These are phyloP conservation scores for Mycena vitilis DNA, from an alignment of 768 basidiomycete species.

Conservation along the genomic window DNA sequence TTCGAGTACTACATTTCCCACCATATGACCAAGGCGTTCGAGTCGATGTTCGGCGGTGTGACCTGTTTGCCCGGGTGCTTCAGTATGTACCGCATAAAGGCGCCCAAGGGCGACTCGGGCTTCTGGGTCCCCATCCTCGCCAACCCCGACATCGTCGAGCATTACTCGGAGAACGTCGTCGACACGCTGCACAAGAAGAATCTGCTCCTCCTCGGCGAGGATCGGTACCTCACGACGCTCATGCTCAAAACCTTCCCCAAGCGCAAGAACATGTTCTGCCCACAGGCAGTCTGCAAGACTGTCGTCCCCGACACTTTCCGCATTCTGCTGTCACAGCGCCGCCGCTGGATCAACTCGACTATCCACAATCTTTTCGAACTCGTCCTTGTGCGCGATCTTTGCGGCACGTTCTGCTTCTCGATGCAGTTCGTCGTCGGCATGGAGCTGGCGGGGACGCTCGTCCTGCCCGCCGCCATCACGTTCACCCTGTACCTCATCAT, in stretches of 20 bases:
- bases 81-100: constrained; percentile 99
- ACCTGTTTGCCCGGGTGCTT: constrained; percentile 99
- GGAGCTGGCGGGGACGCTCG: constrained; percentile 96
- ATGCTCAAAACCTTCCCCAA: constrained; percentile 99
- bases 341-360: constrained; percentile 99
- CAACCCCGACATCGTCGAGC: constrained; percentile 98
- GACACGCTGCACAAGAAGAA: constrained; percentile 99
- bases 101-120: constrained; percentile 94
- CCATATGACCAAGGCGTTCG: constrained; percentile 98
- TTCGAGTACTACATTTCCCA: constrained; percentile 99
- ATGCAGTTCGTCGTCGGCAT: constrained; percentile 99
- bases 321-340: constrained; percentile 93
- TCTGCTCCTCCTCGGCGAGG: constrained; percentile 94
- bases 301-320: constrained; percentile 97
- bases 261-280: constrained; percentile 98
- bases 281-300: constrained; percentile 99
- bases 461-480: constrained; percentile 95
- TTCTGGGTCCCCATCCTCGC: constrained; percentile 99
- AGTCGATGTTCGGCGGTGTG: constrained; percentile 99
- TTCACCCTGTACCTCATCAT: constrained; percentile 97
- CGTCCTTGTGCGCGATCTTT: constrained; percentile 95
- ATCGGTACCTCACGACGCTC: constrained; percentile 98
- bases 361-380: constrained; percentile 98
- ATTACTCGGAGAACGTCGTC: constrained; percentile 99
- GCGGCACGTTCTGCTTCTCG: constrained; percentile 99